Evolutionary conservation across 768 basidiomycete species (phyloP).

Genomic region (Rubroboletus satanas): DNA sequence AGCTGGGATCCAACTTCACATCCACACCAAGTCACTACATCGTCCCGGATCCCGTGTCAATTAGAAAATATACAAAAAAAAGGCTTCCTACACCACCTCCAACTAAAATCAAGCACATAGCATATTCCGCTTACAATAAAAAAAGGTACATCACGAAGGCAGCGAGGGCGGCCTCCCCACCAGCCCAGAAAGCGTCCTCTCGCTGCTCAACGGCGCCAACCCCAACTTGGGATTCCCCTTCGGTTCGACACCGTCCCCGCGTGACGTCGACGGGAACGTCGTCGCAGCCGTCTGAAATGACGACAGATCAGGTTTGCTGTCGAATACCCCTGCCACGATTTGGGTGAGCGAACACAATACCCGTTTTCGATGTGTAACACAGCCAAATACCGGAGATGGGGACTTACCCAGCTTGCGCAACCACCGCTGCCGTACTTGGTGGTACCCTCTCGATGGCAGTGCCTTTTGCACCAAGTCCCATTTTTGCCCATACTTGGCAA

Average conservation of each 20-base stretch:
- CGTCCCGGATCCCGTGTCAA: background rate
- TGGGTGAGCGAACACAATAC: background rate
- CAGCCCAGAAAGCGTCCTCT: conserved; percentile 28
- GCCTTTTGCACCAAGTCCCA: conserved; percentile 41
- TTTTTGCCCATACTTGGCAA: conserved; percentile 37
- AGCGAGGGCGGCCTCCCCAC: conserved; percentile 17
- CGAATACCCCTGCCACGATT: conserved; percentile 29
- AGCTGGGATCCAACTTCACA: background rate
- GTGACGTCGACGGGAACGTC: conserved; percentile 13
- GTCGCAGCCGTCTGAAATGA: conserved; percentile 30
- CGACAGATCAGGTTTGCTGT: conserved; percentile 34
- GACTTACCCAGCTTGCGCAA: conserved; percentile 36
- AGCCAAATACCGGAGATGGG: background rate
- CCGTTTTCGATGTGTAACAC: background rate
- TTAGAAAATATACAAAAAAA: background rate
- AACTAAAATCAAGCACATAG: conserved; percentile 13
- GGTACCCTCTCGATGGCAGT: conserved; percentile 38
- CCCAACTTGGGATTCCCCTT: conserved; percentile 37
- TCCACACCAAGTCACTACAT: background rate
- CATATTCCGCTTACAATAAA: background rate
- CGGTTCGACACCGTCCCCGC: conserved; percentile 18
- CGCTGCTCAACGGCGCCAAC: conserved; percentile 37
- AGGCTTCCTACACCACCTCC: conserved; percentile 2
- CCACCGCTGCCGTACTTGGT: conserved; percentile 44
- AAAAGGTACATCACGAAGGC: conserved; percentile 13